These are phyloP conservation scores for Hysterangium stoloniferum DNA, from an alignment of 768 basidiomycete genomes.

Conservation along the genomic window DNA sequence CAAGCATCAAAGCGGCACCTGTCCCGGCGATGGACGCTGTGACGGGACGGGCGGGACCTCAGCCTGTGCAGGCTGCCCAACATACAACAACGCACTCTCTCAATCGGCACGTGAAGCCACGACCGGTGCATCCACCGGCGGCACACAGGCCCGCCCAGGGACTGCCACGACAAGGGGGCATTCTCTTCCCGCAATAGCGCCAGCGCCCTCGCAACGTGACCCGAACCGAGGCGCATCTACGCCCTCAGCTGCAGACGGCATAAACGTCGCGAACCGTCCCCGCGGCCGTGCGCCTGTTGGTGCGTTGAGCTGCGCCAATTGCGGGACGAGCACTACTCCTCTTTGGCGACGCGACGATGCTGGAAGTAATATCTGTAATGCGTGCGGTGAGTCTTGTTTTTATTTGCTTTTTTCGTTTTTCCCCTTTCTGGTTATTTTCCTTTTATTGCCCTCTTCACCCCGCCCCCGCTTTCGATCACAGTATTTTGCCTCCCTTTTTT, in stretches of 20 bases:
- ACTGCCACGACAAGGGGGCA: constrained; percentile 19
- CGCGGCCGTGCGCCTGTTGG: constrained; percentile 41
- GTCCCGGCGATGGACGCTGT: constrained; percentile 96
- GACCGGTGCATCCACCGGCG: constrained; percentile 25
- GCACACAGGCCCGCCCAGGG: constrained; percentile 18
- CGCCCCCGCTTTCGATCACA: not conserved
- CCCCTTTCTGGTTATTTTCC: constrained; percentile 20
- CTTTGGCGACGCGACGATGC: constrained; percentile 86
- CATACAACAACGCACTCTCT: constrained; percentile 79
- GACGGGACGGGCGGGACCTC: constrained; percentile 94
- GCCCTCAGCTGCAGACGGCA: constrained; percentile 11
- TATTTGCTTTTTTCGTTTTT: constrained; percentile 20
- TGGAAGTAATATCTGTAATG: constrained; percentile 92
- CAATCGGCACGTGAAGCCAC: constrained; percentile 35
- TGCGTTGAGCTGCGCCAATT: constrained; percentile 79
- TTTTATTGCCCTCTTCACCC: constrained; percentile 17
- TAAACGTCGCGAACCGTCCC: constrained; percentile 3
- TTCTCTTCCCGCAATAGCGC: constrained; percentile 18
- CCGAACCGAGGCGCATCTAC: not conserved
- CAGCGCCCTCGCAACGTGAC: constrained; percentile 22
- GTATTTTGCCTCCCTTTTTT: not conserved
- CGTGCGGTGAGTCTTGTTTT: constrained; percentile 64
- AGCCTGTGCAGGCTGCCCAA: constrained; percentile 93
- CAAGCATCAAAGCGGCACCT: constrained; percentile 50
- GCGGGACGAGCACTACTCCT: constrained; percentile 83